Percentiles rank a stretch among this genome's conserved stretches.
These are phyloP conservation scores for Verticillium longisporum DNA, from an alignment of 2,329 filamentous ascomycete genomes.

Conservation along the genomic window DNA sequence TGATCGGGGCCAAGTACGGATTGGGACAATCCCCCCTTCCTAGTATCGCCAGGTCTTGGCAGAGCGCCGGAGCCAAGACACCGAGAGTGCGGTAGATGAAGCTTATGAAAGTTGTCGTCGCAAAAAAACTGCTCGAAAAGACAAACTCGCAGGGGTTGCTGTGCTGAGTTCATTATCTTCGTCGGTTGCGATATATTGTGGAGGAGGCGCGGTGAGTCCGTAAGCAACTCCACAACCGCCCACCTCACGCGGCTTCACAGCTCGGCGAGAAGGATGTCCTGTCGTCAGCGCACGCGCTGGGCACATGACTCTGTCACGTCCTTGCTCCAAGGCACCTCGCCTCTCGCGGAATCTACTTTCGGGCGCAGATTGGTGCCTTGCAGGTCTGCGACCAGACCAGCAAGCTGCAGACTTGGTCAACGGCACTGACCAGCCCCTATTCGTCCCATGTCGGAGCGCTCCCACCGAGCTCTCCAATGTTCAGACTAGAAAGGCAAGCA, in stretches of 20 bases:
- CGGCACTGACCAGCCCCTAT: not conserved
- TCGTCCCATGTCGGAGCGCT: not conserved
- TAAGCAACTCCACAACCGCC: not conserved
- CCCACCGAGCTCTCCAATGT: not conserved
- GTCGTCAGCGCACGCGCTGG: not conserved
- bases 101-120: not conserved
- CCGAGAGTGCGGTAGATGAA: not conserved
- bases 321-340: not conserved
- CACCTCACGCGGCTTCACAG: too few species aligned
- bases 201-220: not conserved
- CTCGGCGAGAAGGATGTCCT: not conserved
- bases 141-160: not conserved
- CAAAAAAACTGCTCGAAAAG: not conserved
- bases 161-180: not conserved
- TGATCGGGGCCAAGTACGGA: not conserved
- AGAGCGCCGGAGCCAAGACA: not conserved
- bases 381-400: not conserved
- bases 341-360: not conserved
- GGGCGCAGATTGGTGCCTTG: not conserved
- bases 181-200: not conserved
- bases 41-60: not conserved
- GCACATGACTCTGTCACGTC: not conserved
- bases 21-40: not conserved
- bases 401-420: not conserved
- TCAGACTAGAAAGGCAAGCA: not conserved